These are phyloP conservation scores for Perkinsus marinus DNA, from an alignment of 169 alveolate species.

Conservation along the genomic window DNA sequence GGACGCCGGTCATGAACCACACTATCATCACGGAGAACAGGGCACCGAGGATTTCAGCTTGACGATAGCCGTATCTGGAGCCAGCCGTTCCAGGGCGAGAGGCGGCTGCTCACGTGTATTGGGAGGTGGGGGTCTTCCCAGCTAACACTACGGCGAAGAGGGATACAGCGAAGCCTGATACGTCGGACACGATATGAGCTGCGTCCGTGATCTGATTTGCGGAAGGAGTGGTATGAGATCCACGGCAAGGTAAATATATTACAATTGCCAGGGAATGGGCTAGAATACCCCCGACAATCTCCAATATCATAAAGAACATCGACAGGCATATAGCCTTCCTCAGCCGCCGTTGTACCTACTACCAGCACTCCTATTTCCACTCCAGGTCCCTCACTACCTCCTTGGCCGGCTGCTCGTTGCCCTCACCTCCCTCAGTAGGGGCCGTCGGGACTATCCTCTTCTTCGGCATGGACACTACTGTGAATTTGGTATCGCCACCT, in stretches of 20 bases:
- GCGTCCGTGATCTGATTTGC: conserved; percentile 51
- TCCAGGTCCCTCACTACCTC: too few relatives aligned
- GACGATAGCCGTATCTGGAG: conserved; percentile 46
- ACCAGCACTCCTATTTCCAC: too few relatives aligned
- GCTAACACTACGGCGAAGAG: conserved; percentile 49
- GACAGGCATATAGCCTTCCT: too few relatives aligned
- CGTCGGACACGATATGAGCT: conserved; percentile 72
- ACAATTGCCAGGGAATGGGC: conserved; percentile 47
- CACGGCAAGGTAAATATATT: not conserved
- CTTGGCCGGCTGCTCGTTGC: too few relatives aligned
- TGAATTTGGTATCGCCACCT: too few relatives aligned
- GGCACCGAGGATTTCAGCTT: conserved; percentile 78
- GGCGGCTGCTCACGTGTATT: conserved; percentile 20
- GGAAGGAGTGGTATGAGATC: not conserved
- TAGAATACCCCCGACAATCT: conserved; percentile 45
- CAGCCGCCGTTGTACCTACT: too few relatives aligned
- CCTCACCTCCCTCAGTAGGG: too few relatives aligned
- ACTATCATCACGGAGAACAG: conserved; percentile 53
- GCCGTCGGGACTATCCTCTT: too few relatives aligned
- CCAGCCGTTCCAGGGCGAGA: not conserved
- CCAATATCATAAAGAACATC: conserved; percentile 16
- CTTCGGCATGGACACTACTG: too few relatives aligned
- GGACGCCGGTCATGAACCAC: conserved; percentile 59
- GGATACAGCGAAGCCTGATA: conserved; percentile 61
- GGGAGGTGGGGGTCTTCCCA: conserved; percentile 39